Base-by-base conservation (phyloP, 2,329 filamentous ascomycete genomes). In the Orbilia ellipsospora region DNA sequence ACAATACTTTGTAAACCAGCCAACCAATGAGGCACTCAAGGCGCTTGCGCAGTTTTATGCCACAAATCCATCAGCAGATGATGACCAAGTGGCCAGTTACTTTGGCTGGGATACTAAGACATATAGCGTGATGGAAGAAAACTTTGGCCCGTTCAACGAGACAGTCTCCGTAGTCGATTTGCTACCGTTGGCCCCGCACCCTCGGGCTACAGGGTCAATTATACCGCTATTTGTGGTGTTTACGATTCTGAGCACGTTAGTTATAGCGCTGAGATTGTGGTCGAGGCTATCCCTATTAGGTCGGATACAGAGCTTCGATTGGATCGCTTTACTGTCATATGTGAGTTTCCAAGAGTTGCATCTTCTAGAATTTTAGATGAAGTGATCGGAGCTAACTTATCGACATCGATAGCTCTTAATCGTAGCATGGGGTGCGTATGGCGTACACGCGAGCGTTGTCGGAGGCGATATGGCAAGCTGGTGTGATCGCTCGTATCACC, bases 381-480 rank as follows among this genome's bases (percentile, higher is more conserved):
- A 36, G 10, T 36, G 31, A 36, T 36, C 3, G 31, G 31, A 36
- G 31, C 31, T 36, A 10, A 36, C 31, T 36, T 2, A 1, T 36
- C 5, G 31, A 7, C 12, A 10, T 28, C 28, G 20, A 52, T 31
- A 69, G 65, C 56, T 69, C 50, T 36, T 69, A 15, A 69, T 69
- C 20, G 57, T 69, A 6, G 56, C 65, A 62, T 69, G 65, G 65
- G 65, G 65, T 26, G 65, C 65, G n/a, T 69, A 69, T 18, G 65
- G 65, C 12, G 65, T 69, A n/a, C 65, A 69, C 31, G 56, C 65
- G 13, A 69, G 56, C n/a, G 31, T 69, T 15, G 65, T 69, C 13
- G 65, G 65, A 2, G 65, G 65, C 26, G 50, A 69, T 50, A 69
- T 69, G 65, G 65, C 65, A 7, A 69, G 65, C 13, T 69, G 65